These are phyloP conservation scores for Vickermania ingenoplastis DNA, from an alignment of 208 protist genomes.

Conservation along the genomic window DNA sequence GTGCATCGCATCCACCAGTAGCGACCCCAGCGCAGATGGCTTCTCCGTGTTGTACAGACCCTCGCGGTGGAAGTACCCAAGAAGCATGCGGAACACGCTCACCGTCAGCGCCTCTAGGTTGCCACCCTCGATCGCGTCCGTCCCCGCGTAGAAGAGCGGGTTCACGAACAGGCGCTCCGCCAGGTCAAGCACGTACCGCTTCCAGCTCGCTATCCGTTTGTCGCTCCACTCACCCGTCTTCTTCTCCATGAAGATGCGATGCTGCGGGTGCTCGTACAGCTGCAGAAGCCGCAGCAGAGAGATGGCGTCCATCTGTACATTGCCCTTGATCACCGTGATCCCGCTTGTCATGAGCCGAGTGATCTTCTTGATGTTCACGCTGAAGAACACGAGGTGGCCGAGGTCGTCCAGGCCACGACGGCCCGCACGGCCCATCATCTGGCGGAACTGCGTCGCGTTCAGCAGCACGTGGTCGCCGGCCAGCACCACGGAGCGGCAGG, in stretches of 20 bases:
- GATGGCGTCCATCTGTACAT: conserved; percentile 82
- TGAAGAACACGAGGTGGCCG: conserved; percentile 91
- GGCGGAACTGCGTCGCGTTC: conserved; percentile 89
- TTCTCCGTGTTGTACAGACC: conserved; percentile 72
- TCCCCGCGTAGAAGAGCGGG: conserved; percentile 77
- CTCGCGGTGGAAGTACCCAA: conserved; percentile 65
- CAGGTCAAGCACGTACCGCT: conserved; percentile 28
- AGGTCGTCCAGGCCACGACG: conserved; percentile 91
- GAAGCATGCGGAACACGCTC: conserved; percentile 66
- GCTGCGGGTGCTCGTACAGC: conserved; percentile 59
- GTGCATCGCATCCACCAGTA: conserved; percentile 69
- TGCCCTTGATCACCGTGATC: conserved; percentile 87
- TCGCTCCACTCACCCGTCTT: no score
- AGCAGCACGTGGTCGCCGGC: conserved; percentile 88
- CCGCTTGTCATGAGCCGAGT: conserved; percentile 86
- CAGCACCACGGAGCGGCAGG: conserved; percentile 91
- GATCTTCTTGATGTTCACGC: conserved; percentile 83
- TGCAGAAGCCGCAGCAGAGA: conserved; percentile 78
- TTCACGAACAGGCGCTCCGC: conserved; percentile 72
- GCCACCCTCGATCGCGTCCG: conserved; percentile 36
- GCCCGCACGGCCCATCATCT: conserved; percentile 95
- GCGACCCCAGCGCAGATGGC: conserved; percentile 69
- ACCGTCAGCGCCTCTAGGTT: conserved; percentile 76
- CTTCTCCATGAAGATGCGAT: no score
- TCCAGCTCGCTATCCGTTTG: conserved; percentile 47